Evolutionary conservation across 139 green algal genomes (phyloP).

Genomic region (Nannochloris sp.): DNA sequence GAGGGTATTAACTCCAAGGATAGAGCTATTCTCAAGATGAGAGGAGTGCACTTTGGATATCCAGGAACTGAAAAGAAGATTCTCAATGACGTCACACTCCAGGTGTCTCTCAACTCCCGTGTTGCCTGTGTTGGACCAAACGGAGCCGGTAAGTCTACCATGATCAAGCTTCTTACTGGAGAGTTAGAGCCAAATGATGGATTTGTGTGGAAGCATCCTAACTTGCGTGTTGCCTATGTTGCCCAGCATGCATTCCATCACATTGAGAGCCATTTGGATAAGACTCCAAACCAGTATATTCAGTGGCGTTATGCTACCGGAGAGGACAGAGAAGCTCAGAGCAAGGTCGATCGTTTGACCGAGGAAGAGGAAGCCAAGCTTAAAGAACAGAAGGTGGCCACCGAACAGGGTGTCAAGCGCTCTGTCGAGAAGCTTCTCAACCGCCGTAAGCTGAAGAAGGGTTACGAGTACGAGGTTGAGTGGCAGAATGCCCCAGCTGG

Average conservation of each 20-base stretch:
- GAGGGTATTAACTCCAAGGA: constrained; percentile 93
- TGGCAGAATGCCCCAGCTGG: constrained; percentile 37
- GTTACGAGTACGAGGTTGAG: constrained; percentile 77
- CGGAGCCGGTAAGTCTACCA: constrained; percentile 86
- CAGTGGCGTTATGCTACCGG: constrained; percentile 83
- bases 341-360: constrained; percentile 56
- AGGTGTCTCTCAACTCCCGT: constrained; percentile 64
- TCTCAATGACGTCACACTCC: constrained; percentile 60
- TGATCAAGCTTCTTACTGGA: constrained; percentile 81
- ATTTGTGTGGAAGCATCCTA: constrained; percentile 82
- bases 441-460: constrained; percentile 71
- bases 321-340: constrained; percentile 80
- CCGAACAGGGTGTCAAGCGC: constrained; percentile 34
- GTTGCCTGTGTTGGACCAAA: constrained; percentile 77
- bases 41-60: constrained; percentile 72
- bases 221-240: constrained; percentile 90
- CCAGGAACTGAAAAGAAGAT: constrained; percentile 53
- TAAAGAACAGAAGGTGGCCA: constrained; percentile 43
- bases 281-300: constrained; percentile 73
- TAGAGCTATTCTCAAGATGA: constrained; percentile 89
- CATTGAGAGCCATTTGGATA: constrained; percentile 54
- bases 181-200: constrained; percentile 67
- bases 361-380: constrained; percentile 85
- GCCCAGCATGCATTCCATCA: constrained; percentile 95
- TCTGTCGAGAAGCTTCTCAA: constrained; percentile 57